Evolutionary conservation across 352 stramenopile species (phyloP).

Genomic region (Phytopythium mirpurense): DNA sequence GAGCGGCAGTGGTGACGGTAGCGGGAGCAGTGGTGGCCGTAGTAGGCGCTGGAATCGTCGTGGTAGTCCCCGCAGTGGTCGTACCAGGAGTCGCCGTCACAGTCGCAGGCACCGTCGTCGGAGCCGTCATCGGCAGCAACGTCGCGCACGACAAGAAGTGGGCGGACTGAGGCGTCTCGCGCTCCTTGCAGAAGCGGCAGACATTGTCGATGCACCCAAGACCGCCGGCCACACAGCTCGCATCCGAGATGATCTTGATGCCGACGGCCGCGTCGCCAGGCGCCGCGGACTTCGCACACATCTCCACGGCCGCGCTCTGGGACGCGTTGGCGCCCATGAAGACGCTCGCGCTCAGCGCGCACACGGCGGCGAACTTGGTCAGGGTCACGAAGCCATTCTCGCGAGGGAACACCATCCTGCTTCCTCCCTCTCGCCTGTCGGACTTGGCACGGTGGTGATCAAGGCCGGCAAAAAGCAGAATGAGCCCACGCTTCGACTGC

Average conservation of each 20-base stretch:
- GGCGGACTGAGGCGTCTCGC: constrained; percentile 11
- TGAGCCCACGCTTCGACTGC: not conserved
- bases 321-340: not conserved
- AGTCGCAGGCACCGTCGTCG: not conserved
- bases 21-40: not conserved
- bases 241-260: constrained; percentile 32
- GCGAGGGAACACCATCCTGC: constrained; percentile 6
- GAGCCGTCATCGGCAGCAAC: not conserved
- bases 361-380: constrained; percentile 6
- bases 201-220: constrained; percentile 32
- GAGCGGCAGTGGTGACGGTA: not conserved
- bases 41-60: not conserved
- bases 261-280: constrained; percentile 24
- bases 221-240: constrained; percentile 22
- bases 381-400: constrained; percentile 6
- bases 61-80: not conserved
- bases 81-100: not conserved
- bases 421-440: not conserved
- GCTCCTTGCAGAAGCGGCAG: constrained; percentile 42
- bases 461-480: constrained; percentile 8
- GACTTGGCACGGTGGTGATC: not conserved
- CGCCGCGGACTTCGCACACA: constrained; percentile 13
- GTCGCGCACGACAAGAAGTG: constrained; percentile 5
- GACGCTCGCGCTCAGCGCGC: not conserved
- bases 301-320: not conserved